Evolutionary conservation across 23 red algal species (phyloP).

Genomic region (Gracilaria caudata): DNA sequence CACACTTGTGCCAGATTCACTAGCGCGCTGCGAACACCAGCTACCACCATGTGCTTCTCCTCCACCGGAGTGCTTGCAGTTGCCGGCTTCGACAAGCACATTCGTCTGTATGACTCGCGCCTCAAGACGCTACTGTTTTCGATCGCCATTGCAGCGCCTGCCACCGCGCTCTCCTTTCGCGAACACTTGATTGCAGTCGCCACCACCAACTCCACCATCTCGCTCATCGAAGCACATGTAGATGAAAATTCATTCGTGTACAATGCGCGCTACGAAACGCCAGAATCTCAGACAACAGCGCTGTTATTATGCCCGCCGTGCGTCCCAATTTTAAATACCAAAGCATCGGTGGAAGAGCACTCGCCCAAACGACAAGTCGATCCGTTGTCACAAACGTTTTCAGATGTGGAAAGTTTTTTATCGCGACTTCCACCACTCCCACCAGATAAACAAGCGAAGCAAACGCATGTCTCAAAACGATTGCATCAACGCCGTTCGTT

Average conservation of each 20-base stretch:
- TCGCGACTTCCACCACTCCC: conserved; percentile 4
- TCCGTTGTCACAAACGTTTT: conserved; percentile 20
- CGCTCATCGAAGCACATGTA: background rate
- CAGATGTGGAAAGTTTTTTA: conserved; percentile 14
- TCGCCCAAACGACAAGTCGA: background rate
- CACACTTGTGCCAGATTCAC: conserved; percentile 37
- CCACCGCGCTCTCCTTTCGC: conserved; percentile 42
- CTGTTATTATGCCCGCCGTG: background rate
- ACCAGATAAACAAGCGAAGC: background rate
- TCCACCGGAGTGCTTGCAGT: conserved; percentile 5
- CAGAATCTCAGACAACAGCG: conserved; percentile 7
- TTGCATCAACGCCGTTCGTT: conserved; percentile 6
- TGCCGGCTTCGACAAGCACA: conserved; percentile 67
- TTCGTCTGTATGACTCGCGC: conserved; percentile 54
- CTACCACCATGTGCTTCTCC: conserved; percentile 40
- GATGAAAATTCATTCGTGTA: background rate
- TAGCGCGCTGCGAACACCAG: conserved; percentile 39
- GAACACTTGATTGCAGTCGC: background rate
- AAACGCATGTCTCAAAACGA: background rate
- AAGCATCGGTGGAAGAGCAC: background rate
- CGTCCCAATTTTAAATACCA: background rate
- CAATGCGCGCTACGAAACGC: background rate
- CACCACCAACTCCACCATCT: background rate
- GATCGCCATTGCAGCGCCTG: conserved; percentile 36
- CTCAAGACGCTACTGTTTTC: conserved; percentile 46